Evolutionary conservation across 305 asterid species (phyloP).

Genomic region (Plantago lanceolata): DNA sequence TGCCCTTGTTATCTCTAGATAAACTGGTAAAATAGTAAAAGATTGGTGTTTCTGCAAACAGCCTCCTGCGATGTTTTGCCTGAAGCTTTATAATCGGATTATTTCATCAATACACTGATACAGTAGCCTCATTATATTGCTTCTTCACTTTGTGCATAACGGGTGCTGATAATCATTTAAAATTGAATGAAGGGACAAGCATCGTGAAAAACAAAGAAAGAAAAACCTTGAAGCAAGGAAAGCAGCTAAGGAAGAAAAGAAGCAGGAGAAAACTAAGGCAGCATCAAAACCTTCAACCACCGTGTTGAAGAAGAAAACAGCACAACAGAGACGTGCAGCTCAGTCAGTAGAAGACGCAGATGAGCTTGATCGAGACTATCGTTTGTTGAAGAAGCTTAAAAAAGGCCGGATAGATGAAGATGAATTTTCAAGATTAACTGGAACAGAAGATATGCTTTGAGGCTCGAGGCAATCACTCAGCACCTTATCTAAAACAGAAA

Average conservation of each 20-base stretch:
- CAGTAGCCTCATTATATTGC: too few species aligned
- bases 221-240: conserved; percentile 56
- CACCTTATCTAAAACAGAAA: background rate
- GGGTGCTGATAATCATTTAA: background rate
- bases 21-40: too few species aligned
- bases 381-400: conserved; percentile 71
- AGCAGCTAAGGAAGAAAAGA: conserved; percentile 51
- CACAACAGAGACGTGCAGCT: conserved; percentile 73
- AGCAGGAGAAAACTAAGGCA: conserved; percentile 39
- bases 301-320: conserved; percentile 68
- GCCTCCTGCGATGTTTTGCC: background rate
- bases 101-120: background rate
- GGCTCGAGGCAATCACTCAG: background rate
- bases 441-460: conserved; percentile 64
- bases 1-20: too few species aligned
- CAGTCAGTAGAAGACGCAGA: conserved; percentile 89
- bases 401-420: conserved; percentile 63
- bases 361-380: conserved; percentile 67
- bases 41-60: too few species aligned
- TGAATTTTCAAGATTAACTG: conserved; percentile 76
- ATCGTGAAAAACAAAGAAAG: conserved; percentile 84
- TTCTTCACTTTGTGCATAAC: background rate
- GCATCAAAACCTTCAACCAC: conserved; percentile 30
- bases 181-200: conserved; percentile 58
- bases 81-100: background rate